A percentile compares a stretch with the other conserved stretches of the same genome.
phyloP scores from a whole-genome alignment of 2,329 filamentous ascomycete species.

The Fusarium ambrosium region DNA sequence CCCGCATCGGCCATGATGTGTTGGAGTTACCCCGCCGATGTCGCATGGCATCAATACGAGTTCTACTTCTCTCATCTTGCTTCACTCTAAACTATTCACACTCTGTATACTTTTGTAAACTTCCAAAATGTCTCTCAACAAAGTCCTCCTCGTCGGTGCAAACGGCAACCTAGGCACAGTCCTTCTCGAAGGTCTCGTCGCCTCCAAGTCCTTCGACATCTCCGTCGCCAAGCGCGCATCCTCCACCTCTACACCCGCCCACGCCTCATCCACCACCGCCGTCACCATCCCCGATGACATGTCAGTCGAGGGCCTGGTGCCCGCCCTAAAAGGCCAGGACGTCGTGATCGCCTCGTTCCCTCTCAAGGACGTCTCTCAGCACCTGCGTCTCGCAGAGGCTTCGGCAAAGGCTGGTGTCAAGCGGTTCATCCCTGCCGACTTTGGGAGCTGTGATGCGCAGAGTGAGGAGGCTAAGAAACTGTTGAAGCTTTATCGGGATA shows the following conservation, averaged over 20 bases:
- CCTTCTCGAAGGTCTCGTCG: slow-evolving; percentile 54
- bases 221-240: slow-evolving; percentile 66
- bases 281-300: slow-evolving; percentile 49
- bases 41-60: slow-evolving; percentile 8
- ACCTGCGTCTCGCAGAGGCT: slow-evolving; percentile 67
- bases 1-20: slow-evolving; percentile 25
- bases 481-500: slow-evolving; percentile 53
- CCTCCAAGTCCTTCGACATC: slow-evolving; percentile 60
- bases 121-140: slow-evolving; percentile 45
- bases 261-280: slow-evolving; percentile 34
- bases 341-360: slow-evolving; percentile 63
- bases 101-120: not conserved
- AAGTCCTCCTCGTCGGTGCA: slow-evolving; percentile 53
- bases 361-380: slow-evolving; percentile 59
- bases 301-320: slow-evolving; percentile 55
- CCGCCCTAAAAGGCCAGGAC: slow-evolving; percentile 67
- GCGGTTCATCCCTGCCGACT: slow-evolving; percentile 74
- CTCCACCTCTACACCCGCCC: slow-evolving; percentile 47
- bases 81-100: not conserved
- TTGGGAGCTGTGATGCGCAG: slow-evolving; percentile 56
- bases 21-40: slow-evolving; percentile 29
- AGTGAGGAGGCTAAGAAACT: slow-evolving; percentile 52
- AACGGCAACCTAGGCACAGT: slow-evolving; percentile 57
- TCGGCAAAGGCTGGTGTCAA: slow-evolving; percentile 71
- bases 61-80: not conserved